Conservation (phyloP, 805 yeast genomes). For the Yarrowia alimentaria region DNA sequence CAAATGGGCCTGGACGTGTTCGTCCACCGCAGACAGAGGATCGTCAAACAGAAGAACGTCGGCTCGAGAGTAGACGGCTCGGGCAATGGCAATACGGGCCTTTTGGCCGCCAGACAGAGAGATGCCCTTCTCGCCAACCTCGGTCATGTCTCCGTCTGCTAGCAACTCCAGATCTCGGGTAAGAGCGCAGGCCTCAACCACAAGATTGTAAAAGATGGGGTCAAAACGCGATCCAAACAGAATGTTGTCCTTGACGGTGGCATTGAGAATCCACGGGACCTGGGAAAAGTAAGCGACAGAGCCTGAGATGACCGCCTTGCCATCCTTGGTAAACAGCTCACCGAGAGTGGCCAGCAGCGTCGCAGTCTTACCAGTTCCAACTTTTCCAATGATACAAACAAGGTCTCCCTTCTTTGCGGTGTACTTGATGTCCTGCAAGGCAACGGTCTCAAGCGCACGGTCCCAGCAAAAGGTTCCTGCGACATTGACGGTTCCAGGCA, state of each 20-base stretch:
- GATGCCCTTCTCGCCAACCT: conserved; percentile 87
- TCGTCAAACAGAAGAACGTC: conserved; percentile 75
- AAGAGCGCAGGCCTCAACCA: conserved; percentile 65
- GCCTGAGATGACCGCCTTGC: conserved; percentile 55
- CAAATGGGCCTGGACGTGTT: conserved; percentile 77
- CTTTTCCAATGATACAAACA: conserved; percentile 71
- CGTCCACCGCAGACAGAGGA: conserved; percentile 84
- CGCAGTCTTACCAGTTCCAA: conserved; percentile 81
- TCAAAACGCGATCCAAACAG: conserved; percentile 61
- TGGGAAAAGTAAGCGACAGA: conserved; percentile 62
- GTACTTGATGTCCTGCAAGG: conserved; percentile 54
- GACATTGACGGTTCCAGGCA: conserved; percentile 21
- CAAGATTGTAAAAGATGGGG: conserved; percentile 49
- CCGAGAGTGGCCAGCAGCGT: conserved; percentile 71
- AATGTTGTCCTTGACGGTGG: conserved; percentile 73
- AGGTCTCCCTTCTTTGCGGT: conserved; percentile 63
- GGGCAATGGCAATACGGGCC: conserved; percentile 78
- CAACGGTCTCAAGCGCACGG: conserved; percentile 46
- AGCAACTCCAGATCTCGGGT: conserved; percentile 62
- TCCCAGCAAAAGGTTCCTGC: conserved; percentile 33
- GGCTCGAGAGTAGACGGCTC: conserved; percentile 68
- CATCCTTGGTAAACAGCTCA: conserved; percentile 57
- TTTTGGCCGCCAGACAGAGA: conserved; percentile 89
- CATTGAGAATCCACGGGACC: conserved; percentile 81
- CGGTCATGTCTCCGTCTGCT: conserved; percentile 75